Percentiles rank a stretch among this genome's conserved stretches.
phyloP scores from a whole-genome alignment of 495 filamentous ascomycete genomes.

The Neurospora intermedia region DNA sequence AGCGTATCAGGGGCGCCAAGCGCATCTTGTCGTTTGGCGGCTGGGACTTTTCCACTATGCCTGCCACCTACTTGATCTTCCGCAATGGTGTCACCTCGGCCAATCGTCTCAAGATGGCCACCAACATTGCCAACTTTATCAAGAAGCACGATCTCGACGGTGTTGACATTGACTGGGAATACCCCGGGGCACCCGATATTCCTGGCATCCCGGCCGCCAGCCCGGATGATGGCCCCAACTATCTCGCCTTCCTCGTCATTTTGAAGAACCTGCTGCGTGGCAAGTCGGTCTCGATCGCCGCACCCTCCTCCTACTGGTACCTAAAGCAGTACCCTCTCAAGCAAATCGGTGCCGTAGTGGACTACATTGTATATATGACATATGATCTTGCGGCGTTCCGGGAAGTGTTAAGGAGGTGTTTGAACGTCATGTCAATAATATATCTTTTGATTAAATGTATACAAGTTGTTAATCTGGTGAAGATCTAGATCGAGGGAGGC shows the following conservation, averaged over 20 bases:
- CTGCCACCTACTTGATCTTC: constrained; percentile 15
- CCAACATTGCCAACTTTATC: constrained; percentile 15
- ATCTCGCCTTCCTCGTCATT: constrained; percentile 6
- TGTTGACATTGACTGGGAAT: constrained; percentile 24
- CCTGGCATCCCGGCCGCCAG: constrained; percentile 11
- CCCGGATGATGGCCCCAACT: constrained; percentile 8
- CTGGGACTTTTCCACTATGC: constrained; percentile 17
- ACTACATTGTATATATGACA: constrained; percentile 25
- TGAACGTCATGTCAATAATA: too few species aligned
- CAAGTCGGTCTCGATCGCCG: constrained; percentile 19
- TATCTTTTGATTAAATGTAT: too few species aligned
- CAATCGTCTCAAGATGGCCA: constrained; percentile 11
- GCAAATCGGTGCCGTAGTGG: constrained; percentile 8
- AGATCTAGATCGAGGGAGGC: too few species aligned
- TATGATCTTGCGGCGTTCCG: too few species aligned
- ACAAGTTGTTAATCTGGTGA: too few species aligned
- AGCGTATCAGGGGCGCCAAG: constrained; percentile 12
- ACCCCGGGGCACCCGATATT: constrained; percentile 24
- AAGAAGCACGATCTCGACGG: constrained; percentile 19
- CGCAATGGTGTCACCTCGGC: constrained; percentile 10
- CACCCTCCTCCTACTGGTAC: constrained; percentile 10
- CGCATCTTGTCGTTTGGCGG: constrained; percentile 23
- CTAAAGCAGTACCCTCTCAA: constrained; percentile 11
- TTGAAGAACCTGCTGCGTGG: constrained; percentile 5
- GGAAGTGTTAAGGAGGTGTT: too few species aligned